These are phyloP conservation scores for Tetracladium marchalianum DNA, from an alignment of 495 filamentous ascomycete species.

Conservation along the genomic window DNA sequence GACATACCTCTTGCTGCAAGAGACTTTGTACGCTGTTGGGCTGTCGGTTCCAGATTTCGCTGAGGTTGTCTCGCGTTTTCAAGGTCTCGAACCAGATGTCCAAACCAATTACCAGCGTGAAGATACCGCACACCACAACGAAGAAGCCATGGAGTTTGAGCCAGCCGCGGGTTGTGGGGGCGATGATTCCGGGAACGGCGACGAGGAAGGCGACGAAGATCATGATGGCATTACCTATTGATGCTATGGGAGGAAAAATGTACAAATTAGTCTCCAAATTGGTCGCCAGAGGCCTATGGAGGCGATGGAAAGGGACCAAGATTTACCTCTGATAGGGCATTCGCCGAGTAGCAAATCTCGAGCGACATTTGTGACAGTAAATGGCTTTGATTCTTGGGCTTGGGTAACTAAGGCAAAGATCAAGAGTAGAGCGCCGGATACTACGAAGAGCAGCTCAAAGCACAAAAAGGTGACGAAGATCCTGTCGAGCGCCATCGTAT, in stretches of 20 bases:
- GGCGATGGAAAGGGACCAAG: background rate
- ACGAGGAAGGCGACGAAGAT: conserved; percentile 44
- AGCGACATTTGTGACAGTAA: conserved; percentile 46
- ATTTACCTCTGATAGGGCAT: conserved; percentile 50
- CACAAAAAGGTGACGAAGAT: conserved; percentile 46
- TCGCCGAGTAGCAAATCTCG: conserved; percentile 49
- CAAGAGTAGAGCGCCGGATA: conserved; percentile 52
- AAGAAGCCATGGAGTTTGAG: conserved; percentile 50
- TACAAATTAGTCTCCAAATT: conserved; percentile 19
- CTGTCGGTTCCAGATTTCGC: conserved; percentile 44
- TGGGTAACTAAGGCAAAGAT: conserved; percentile 50
- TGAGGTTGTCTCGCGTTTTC: conserved; percentile 46
- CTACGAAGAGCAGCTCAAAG: conserved; percentile 50
- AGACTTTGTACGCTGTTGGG: conserved; percentile 42
- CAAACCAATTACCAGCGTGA: conserved; percentile 56
- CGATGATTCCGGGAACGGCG: conserved; percentile 51
- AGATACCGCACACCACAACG: conserved; percentile 47
- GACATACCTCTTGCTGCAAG: conserved; percentile 52
- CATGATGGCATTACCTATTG: conserved; percentile 55
- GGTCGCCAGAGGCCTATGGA: background rate
- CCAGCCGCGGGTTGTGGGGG: conserved; percentile 42
- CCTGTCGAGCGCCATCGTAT: conserved; percentile 26
- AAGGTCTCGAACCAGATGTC: conserved; percentile 63
- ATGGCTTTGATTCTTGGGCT: conserved; percentile 31
- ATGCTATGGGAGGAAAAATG: conserved; percentile 29